Evolutionary conservation across 1,284 basidiomycete genomes (phyloP), one percentile per base, ranked within the genome.

Genomic region (Thecaphora frezii): DNA sequence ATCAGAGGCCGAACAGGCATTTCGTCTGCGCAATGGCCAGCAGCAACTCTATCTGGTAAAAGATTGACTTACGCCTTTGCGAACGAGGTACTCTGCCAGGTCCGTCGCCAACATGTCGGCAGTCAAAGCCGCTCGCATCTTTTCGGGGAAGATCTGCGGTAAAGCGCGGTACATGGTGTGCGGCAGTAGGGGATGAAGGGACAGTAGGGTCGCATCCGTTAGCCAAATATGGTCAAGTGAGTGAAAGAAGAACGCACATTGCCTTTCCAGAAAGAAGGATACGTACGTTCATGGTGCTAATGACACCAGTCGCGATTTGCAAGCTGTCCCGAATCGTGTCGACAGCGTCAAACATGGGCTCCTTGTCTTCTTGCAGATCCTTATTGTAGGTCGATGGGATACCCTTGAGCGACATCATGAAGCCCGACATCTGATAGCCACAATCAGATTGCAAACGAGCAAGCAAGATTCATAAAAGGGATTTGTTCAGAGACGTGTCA

Each of bases 351-450:
- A 97, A 98, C 51, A 98, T 82, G 0, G 94, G 93, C 79, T 98
- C 94, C 81, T 98, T 97, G 81, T 96, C 93, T 81, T 98, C 96
- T 81, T 98, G 94, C 56, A 98, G 82, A 81, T 98, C 94, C 81
- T 98, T 98, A 84, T 98, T 97, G 83, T 98, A 98, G 10, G 94
- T 97, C 25, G 94, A 96, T 12, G 94, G 94, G 46, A 97, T 84
- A 24, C 96, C 94, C 79, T 98, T 98, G 75, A 96, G 83, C 8
- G 91, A 93, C 90, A 97, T 93, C 82, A 97, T 83, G 83, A 98
- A 97, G 5, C 94, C 94, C n/a, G 94, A 86, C 89, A 97, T 93
- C 44, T 68, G 33, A 13, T 7, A 13, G 28, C 5, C 28, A 28
- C 7, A 19, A 13, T 22, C 39, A 3, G n/a, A 5, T 9, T 22